Evolutionary conservation across 257 asterid genomes (phyloP).

Genomic region (Primulina tabacum): DNA sequence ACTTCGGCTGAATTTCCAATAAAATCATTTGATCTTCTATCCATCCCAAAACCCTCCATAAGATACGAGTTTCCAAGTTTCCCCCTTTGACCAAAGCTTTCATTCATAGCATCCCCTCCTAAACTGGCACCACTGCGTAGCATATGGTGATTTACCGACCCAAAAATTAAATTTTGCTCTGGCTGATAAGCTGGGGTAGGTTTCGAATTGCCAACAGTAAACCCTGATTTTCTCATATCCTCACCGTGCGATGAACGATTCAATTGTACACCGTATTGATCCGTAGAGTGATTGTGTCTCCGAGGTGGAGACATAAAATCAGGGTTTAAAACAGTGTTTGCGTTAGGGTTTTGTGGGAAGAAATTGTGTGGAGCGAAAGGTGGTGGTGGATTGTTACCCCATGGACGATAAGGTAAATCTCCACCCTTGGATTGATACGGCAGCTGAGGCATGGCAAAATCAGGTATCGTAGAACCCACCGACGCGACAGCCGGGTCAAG

Average conservation of each 20-base stretch:
- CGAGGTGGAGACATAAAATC: constrained; percentile 34
- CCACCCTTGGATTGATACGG: constrained; percentile 26
- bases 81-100: constrained; percentile 24
- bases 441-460: constrained; percentile 28
- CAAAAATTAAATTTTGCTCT: constrained; percentile 56
- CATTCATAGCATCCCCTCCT: constrained; percentile 26
- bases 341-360: constrained; percentile 63
- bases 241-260: constrained; percentile 23
- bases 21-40: constrained; percentile 30
- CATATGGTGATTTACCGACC: constrained; percentile 38
- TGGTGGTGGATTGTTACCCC: constrained; percentile 47
- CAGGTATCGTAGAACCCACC: constrained; percentile 49
- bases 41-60: constrained; percentile 28
- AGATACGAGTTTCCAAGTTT: constrained; percentile 22
- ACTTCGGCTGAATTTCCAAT: constrained; percentile 30
- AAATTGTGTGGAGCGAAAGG: constrained; percentile 49
- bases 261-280: constrained; percentile 37
- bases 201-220: constrained; percentile 25
- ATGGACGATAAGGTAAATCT: constrained; percentile 22
- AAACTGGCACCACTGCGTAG: constrained; percentile 17
- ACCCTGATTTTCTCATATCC: constrained; percentile 30
- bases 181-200: constrained; percentile 25
- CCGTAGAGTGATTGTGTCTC: constrained; percentile 32
- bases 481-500: constrained; percentile 91
- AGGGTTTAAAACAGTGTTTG: constrained; percentile 38